Evolutionary conservation across 306 rosid genomes (phyloP).

Genomic region (Vigna mungo): DNA sequence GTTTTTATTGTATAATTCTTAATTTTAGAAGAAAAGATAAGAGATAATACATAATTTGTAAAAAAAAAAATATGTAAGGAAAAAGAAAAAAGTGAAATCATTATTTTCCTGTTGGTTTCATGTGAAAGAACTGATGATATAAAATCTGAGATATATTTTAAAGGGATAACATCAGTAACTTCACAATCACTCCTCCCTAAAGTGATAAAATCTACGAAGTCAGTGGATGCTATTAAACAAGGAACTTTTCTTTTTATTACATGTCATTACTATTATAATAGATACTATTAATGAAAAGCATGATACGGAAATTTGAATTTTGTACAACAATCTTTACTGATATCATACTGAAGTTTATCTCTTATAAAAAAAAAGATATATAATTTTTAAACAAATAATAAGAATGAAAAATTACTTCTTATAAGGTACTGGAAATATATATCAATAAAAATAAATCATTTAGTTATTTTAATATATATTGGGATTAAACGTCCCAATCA

Average conservation of each 20-base stretch:
- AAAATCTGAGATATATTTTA: conserved; percentile 18
- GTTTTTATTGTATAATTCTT: neutral
- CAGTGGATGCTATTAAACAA: conserved; percentile 23
- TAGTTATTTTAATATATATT: too few relatives aligned
- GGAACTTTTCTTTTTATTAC: conserved; percentile 17
- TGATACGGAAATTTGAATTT: too few relatives aligned
- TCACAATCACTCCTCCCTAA: conserved; percentile 13
- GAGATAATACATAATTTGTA: neutral
- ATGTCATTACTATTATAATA: neutral
- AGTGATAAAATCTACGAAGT: conserved; percentile 15
- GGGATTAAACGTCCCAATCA: neutral
- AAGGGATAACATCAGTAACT: neutral
- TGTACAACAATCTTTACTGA: too few relatives aligned
- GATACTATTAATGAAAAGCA: neutral
- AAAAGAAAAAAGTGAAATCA: neutral
- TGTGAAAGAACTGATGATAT: conserved; percentile 11
- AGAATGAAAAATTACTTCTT: too few relatives aligned
- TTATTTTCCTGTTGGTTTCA: conserved; percentile 10
- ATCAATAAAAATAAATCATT: too few relatives aligned
- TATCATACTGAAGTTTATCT: too few relatives aligned
- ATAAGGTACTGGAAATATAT: too few relatives aligned
- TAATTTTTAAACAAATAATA: neutral
- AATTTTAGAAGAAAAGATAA: neutral
- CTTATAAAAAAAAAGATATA: neutral
- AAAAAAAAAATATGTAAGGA: neutral